Base-by-base conservation (phyloP, 2,329 filamentous ascomycete species). In the Coleophoma eucalyptorum region DNA sequence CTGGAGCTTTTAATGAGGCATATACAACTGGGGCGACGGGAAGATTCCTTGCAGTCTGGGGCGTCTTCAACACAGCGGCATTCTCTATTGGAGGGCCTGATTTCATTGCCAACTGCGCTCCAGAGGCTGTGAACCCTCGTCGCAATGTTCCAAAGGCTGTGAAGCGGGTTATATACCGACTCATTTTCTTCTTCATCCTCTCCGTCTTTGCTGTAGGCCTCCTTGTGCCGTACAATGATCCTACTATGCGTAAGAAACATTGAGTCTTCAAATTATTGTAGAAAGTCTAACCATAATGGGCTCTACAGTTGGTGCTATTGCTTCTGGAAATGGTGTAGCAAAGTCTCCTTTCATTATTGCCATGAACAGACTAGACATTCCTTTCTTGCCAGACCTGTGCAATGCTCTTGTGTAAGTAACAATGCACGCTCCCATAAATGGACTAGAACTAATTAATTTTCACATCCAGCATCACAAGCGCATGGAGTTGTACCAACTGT, bases 171-270 rank as follows among this genome's bases (percentile, higher is more conserved):
- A 79, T 83, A 64, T 82, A 76, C 64, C 79, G 80, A 7, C 69
- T 84, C 15, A 64, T 81, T 16, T 71, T 82, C 62, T 82, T 83
- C 69, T 83, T 82, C 63, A 68, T 83, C 50, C 65, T 76, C 7
- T 72, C 71, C 4, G 74, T 79, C 1, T 66, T 83, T 4, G 75
- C 76, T 13, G 81, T 84, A 47, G 75, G 78, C 33, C 73, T 83
- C 21, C 80, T 79, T 48, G 78, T 76, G 52, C 76, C 77, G 0
- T 80, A 73, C 11, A 65, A 79, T 52, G 73, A 78, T 50, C 50
- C 62, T 0, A 74, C 75, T 5, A 76, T 92, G 12, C 13, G 34
- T 37, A n/a, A n/a, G n/a, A n/a, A n/a, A n/a, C n/a, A n/a, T n/a
- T n/a, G n/a, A n/a, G n/a, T n/a, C n/a, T n/a, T n/a, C n/a, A n/a